Percentiles rank a stretch among this genome's conserved stretches.
Evolutionary conservation across 2,329 filamentous ascomycete species (phyloP).

Genomic region (Verticillium klebahnii): DNA sequence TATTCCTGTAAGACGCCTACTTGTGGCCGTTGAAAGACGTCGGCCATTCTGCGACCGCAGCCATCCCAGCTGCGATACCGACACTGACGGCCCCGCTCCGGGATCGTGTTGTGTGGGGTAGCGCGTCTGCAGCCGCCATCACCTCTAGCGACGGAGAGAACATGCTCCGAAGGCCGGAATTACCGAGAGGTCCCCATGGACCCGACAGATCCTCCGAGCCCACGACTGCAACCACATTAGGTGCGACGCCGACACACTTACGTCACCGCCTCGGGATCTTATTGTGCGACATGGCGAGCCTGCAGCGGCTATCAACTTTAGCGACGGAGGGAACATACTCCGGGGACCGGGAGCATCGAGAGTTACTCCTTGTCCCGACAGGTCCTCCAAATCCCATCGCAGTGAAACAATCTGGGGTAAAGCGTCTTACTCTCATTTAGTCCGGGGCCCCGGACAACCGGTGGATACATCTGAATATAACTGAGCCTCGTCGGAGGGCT

Average conservation of each 20-base stretch:
- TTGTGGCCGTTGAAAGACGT: no score
- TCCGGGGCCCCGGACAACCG: background rate
- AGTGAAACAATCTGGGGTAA: background rate
- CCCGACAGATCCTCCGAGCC: background rate
- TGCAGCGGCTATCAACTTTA: background rate
- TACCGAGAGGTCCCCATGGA: background rate
- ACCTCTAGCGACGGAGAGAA: background rate
- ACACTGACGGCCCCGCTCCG: background rate
- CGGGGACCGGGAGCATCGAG: background rate
- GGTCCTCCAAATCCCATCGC: background rate
- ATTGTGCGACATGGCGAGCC: background rate
- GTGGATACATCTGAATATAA: background rate
- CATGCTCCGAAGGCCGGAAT: background rate
- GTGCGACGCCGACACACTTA: background rate
- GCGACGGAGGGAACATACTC: background rate
- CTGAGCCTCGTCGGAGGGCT: background rate
- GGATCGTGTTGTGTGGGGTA: background rate
- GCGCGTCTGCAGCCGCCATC: background rate
- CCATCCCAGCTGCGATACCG: no score
- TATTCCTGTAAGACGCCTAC: no score
- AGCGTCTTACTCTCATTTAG: background rate
- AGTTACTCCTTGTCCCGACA: background rate
- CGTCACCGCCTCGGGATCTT: background rate
- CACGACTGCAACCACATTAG: background rate
- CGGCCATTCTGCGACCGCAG: no score